A percentile compares a stretch with the other conserved stretches of the same genome.
These are phyloP conservation scores for Solanum chacoense DNA, from an alignment of 305 asterid species.

Conservation along the genomic window DNA sequence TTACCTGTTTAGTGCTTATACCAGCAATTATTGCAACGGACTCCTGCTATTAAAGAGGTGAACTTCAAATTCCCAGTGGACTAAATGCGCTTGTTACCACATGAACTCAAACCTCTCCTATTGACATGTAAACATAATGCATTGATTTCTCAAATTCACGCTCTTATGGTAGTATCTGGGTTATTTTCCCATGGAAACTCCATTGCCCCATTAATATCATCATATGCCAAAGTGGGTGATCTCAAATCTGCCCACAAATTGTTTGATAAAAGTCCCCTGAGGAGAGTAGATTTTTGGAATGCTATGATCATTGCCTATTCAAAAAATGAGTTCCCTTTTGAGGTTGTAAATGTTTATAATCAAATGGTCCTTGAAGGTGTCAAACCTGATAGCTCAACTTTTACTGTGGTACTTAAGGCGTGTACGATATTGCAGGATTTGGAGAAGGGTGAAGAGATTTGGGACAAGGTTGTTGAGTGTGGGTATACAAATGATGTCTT, in stretches of 20 bases:
- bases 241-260: slow-evolving; percentile 31
- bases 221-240: slow-evolving; percentile 34
- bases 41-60: background rate
- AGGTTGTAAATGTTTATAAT: slow-evolving; percentile 31
- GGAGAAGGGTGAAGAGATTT: slow-evolving; percentile 36
- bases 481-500: slow-evolving; percentile 57
- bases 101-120: slow-evolving; percentile 27
- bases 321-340: slow-evolving; percentile 18
- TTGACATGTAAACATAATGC: slow-evolving; percentile 23
- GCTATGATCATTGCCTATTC: slow-evolving; percentile 52
- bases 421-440: slow-evolving; percentile 49
- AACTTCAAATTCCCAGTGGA: background rate
- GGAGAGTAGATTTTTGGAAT: slow-evolving; percentile 54
- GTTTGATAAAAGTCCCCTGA: slow-evolving; percentile 48
- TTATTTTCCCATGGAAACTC: slow-evolving; percentile 16
- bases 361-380: slow-evolving; percentile 25
- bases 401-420: slow-evolving; percentile 66
- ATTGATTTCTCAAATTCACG: slow-evolving; percentile 46
- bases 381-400: slow-evolving; percentile 81
- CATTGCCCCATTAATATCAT: slow-evolving; percentile 31
- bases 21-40: background rate
- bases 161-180: slow-evolving; percentile 44
- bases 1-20: background rate
- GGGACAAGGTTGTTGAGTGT: slow-evolving; percentile 32
- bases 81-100: slow-evolving; percentile 32